Base-by-base conservation (phyloP, 768 basidiomycete genomes). In the Rhizopogon rudus region DNA sequence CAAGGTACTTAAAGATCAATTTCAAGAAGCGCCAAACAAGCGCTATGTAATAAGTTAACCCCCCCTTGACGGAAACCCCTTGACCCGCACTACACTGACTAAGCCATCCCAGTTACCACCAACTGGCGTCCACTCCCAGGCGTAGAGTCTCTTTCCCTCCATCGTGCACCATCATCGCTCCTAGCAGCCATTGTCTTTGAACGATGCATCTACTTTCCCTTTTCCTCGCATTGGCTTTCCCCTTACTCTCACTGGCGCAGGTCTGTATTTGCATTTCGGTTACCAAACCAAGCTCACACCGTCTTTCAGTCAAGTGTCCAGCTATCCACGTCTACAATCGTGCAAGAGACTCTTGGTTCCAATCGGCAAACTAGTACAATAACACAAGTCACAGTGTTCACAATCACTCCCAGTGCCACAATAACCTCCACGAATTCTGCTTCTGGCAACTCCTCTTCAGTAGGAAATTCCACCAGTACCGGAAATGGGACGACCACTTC, bases 321-420 rank as follows among this genome's bases (percentile, higher is more conserved):
- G 75, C 65, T 67, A 55, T 62, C 67, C 50, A 25, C 60, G 41
- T 54, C 46, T 44, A 51, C 39, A 16, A 25, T 41, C 37, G 6
- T 56, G 16, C 37, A 29, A 39, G 14, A 73, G 25, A 73, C 69
- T 6, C 53, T 77, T 10, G 76, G 65, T 59, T 61, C 79, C 54
- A 66, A 80, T 63, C 74, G 75, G 44, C 70, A 71, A 59, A 53
- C 63, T 17, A 76, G 69, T 53, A 78, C 79, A 35, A 60, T 70
- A 54, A 73, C 76, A 1, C 61, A 69, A 28, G 69, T 81, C 22
- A 60, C 73, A 40, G 71, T 81, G 54, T 63, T 81, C 59, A 79
- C 84, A 14, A 69, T 80, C 40, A 78, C 80, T 16, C 67, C 67
- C 22, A 58, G 70, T 28, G 53, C 57, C 14, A 57, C 67, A 6